Conservation (phyloP, 2,329 filamentous ascomycete genomes). For the Aspergillus texensis region DNA sequence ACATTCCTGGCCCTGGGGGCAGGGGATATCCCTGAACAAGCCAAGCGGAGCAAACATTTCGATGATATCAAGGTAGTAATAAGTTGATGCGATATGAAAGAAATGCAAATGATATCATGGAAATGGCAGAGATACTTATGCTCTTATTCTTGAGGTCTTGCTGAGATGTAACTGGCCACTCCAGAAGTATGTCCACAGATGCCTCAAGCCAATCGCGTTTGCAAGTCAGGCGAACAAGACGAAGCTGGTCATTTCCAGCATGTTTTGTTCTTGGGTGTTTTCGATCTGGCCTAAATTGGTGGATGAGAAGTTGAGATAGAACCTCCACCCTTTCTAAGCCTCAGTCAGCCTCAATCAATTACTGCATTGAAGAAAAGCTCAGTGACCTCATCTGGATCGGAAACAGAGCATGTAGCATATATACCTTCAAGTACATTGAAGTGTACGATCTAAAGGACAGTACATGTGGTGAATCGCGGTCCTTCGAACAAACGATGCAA, state of each 20-base stretch:
- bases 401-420: not conserved
- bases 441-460: not conserved
- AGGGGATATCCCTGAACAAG: conserved; percentile 56
- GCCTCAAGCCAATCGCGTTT: not conserved
- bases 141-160: not conserved
- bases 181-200: not conserved
- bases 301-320: not conserved
- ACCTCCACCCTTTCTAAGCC: not conserved
- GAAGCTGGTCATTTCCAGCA: not conserved
- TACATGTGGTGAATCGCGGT: not conserved
- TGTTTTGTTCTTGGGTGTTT: not conserved
- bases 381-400: not conserved
- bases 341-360: not conserved
- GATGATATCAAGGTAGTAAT: conserved; percentile 4
- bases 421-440: not conserved
- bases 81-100: not conserved
- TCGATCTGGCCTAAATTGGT: not conserved
- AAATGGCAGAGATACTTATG: not conserved
- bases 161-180: not conserved
- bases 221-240: not conserved
- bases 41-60: conserved; percentile 59
- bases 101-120: not conserved
- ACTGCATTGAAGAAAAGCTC: not conserved
- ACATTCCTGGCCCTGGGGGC: conserved; percentile 56
- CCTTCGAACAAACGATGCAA: conserved; percentile 3